Conservation (phyloP, 2,329 filamentous ascomycete species). For the Fusarium tupiense region DNA sequence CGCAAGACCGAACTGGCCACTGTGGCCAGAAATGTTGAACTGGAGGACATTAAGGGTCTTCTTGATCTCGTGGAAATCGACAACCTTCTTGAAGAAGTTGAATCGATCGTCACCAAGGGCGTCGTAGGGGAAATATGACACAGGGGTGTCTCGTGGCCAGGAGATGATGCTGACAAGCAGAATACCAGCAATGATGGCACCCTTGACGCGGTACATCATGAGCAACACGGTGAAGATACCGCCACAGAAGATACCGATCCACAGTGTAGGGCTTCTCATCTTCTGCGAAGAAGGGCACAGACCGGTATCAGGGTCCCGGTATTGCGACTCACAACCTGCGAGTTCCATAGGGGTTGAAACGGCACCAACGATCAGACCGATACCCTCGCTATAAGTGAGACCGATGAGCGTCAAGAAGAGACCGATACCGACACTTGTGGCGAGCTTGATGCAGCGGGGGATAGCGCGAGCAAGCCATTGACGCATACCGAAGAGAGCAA, state of each 20-base stretch:
- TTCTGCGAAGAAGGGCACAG: constrained; percentile 71
- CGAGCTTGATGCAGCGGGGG: constrained; percentile 85
- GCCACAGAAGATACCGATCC: constrained; percentile 89
- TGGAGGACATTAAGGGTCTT: constrained; percentile 75
- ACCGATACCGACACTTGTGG: constrained; percentile 86
- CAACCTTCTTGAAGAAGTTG: constrained; percentile 89
- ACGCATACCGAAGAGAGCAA: constrained; percentile 82
- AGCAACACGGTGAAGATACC: constrained; percentile 82
- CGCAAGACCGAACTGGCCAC: constrained; percentile 81
- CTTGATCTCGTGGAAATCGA: constrained; percentile 82
- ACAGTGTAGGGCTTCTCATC: constrained; percentile 86
- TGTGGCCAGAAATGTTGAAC: constrained; percentile 75
- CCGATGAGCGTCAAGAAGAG: constrained; percentile 82
- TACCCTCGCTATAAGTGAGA: constrained; percentile 82
- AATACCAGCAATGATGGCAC: constrained; percentile 86
- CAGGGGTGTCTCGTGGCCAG: constrained; percentile 79
- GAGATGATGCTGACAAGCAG: constrained; percentile 87
- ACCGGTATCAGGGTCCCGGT: constrained; percentile 41
- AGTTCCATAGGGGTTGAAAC: constrained; percentile 75
- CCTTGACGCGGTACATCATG: constrained; percentile 88
- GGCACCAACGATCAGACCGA: constrained; percentile 80
- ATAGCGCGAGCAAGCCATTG: constrained; percentile 90
- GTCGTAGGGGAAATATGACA: constrained; percentile 85
- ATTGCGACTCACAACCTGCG: constrained; percentile 71
- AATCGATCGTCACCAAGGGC: constrained; percentile 74